Evolutionary conservation across 23 red algal species (phyloP).

Genomic region (Cyanidium caldarium): DNA sequence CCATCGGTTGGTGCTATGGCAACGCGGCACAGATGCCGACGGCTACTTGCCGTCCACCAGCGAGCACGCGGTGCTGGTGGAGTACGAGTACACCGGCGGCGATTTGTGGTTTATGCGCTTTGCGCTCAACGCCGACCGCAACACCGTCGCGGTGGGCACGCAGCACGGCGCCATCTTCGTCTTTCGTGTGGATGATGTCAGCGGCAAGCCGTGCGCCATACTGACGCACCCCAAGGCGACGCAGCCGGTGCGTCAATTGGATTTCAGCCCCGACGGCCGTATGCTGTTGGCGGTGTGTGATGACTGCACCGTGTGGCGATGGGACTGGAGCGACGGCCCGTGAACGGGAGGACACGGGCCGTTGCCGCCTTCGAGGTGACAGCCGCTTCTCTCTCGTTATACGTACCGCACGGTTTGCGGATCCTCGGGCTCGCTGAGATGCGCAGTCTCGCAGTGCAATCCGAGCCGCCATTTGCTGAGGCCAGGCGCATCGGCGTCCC

Average conservation of each 20-base stretch:
- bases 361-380: no score
- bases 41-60: slow-evolving; percentile 31
- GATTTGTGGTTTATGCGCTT: slow-evolving; percentile 83
- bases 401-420: background rate
- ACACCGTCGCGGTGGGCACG: slow-evolving; percentile 49
- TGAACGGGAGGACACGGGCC: no score
- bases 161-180: slow-evolving; percentile 3
- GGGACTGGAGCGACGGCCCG: background rate
- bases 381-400: no score
- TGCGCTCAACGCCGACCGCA: slow-evolving; percentile 27
- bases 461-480: background rate
- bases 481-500: background rate
- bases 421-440: background rate
- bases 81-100: slow-evolving; percentile 31
- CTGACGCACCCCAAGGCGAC: background rate
- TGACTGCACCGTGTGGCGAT: slow-evolving; percentile 25
- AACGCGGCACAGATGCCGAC: slow-evolving; percentile 29
- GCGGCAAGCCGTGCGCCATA: background rate
- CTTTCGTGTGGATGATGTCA: background rate
- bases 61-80: slow-evolving; percentile 44
- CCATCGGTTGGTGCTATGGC: slow-evolving; percentile 72
- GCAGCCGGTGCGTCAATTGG: slow-evolving; percentile 52
- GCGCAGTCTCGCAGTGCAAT: background rate
- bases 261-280: slow-evolving; percentile 51
- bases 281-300: slow-evolving; percentile 63